Evolutionary conservation across 805 yeast species (phyloP).

Genomic region (Schwanniomyces vanrijiae): DNA sequence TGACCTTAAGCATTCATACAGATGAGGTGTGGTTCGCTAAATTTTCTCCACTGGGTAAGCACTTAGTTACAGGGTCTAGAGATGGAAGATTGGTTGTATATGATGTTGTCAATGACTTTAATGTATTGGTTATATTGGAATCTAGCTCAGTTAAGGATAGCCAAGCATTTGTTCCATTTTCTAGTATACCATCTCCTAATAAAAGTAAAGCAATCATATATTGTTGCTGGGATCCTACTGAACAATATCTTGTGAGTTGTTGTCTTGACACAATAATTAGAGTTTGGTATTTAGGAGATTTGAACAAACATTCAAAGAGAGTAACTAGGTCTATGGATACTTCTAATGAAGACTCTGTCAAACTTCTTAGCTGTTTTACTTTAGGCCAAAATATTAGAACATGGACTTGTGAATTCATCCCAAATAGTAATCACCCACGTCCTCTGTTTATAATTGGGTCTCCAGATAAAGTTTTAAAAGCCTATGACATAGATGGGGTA

Average conservation of each 20-base stretch:
- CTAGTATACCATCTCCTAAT: constrained; percentile 23
- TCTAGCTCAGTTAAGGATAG: constrained; percentile 26
- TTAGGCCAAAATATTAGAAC: constrained; percentile 40
- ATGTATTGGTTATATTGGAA: constrained; percentile 28
- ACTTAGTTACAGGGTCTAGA: constrained; percentile 73
- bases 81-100: constrained; percentile 67
- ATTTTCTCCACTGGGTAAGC: constrained; percentile 76
- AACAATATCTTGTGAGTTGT: constrained; percentile 63
- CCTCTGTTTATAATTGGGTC: constrained; percentile 69
- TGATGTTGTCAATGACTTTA: constrained; percentile 51
- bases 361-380: constrained; percentile 35
- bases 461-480: constrained; percentile 61
- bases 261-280: constrained; percentile 69
- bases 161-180: constrained; percentile 23
- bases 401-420: constrained; percentile 68
- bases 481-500: constrained; percentile 36
- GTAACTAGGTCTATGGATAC: constrained; percentile 27
- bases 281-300: constrained; percentile 60
- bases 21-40: constrained; percentile 84
- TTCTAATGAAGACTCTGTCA: constrained; percentile 10
- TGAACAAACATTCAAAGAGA: constrained; percentile 17
- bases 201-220: constrained; percentile 52
- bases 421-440: constrained; percentile 22
- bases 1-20: constrained; percentile 50
- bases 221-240: constrained; percentile 76